phyloP scores from a whole-genome alignment of 2,329 filamentous ascomycete genomes.

The Fusarium sp. region DNA sequence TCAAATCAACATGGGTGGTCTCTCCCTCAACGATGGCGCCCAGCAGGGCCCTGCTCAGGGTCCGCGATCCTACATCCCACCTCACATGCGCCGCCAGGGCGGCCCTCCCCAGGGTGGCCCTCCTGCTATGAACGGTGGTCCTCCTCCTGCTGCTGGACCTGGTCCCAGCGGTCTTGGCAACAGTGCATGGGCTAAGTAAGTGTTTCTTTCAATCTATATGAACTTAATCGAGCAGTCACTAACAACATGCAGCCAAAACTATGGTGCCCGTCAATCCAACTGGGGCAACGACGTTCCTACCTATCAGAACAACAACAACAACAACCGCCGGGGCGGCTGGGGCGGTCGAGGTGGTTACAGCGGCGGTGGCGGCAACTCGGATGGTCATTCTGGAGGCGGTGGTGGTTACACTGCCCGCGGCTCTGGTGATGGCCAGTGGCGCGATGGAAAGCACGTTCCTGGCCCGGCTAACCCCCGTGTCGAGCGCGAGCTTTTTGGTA shows the following conservation, averaged over 20 bases:
- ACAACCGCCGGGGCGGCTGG: conserved; percentile 49
- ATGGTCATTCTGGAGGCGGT: conserved; percentile 80
- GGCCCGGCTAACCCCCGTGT: conserved; percentile 88
- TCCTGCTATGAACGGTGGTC: conserved; percentile 24
- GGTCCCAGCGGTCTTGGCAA: conserved; percentile 65
- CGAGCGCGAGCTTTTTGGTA: conserved; percentile 95
- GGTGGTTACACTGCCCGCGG: conserved; percentile 72
- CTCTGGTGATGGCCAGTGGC: conserved; percentile 96
- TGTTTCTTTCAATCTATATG: conserved; percentile 27
- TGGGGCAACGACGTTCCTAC: conserved; percentile 47
- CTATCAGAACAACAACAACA: conserved; percentile 40
- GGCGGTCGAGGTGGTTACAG: conserved; percentile 50
- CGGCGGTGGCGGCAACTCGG: conserved; percentile 53
- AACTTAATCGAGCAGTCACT: conserved; percentile 2
- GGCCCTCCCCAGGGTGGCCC: conserved; percentile 43
- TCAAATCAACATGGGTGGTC: conserved; percentile 83
- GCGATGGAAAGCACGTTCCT: conserved; percentile 94
- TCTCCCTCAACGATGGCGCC: conserved; percentile 67
- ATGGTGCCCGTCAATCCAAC: conserved; percentile 50
- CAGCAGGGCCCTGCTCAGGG: conserved; percentile 43
- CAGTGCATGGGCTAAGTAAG: conserved; percentile 73
- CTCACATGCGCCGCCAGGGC: conserved; percentile 73
- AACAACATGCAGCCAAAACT: conserved; percentile 44
- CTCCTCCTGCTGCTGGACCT: conserved; percentile 33
- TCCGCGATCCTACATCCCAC: conserved; percentile 81